These are phyloP conservation scores for Ophiobolus disseminans DNA, from an alignment of 2,329 filamentous ascomycete species.

Conservation along the genomic window DNA sequence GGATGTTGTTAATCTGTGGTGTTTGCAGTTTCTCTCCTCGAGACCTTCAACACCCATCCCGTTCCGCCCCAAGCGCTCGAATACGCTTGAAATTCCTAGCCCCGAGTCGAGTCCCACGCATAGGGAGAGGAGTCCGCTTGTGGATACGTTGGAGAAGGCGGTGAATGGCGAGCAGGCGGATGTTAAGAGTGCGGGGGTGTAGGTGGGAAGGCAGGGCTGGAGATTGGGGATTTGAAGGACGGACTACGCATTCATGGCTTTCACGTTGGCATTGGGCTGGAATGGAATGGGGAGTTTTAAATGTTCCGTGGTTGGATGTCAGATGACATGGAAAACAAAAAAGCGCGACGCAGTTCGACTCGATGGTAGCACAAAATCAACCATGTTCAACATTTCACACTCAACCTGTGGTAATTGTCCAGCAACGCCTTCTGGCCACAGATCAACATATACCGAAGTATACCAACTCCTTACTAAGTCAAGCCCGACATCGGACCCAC, in stretches of 20 bases:
- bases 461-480: neutral
- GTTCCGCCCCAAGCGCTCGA: slow-evolving; percentile 64
- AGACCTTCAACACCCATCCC: slow-evolving; percentile 72
- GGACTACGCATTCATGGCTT: neutral
- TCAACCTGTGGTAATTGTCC: too few relatives aligned
- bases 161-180: slow-evolving; percentile 34
- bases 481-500: neutral
- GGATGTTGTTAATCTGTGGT: neutral
- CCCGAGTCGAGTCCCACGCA: slow-evolving; percentile 32
- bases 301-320: neutral
- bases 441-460: too few relatives aligned
- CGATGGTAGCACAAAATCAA: too few relatives aligned
- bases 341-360: neutral
- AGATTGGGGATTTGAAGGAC: neutral
- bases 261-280: neutral
- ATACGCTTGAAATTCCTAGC: slow-evolving; percentile 50
- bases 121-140: slow-evolving; percentile 24
- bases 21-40: slow-evolving; percentile 71
- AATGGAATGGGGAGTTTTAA: too few relatives aligned
- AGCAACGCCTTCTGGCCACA: too few relatives aligned
- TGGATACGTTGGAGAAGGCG: slow-evolving; percentile 37
- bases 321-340: neutral
- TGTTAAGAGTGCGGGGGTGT: slow-evolving; percentile 28
- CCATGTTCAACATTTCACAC: neutral
- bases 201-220: neutral